Evolutionary conservation across 768 basidiomycete species (phyloP).

Genomic region (Candolleomyces eurysporus): DNA sequence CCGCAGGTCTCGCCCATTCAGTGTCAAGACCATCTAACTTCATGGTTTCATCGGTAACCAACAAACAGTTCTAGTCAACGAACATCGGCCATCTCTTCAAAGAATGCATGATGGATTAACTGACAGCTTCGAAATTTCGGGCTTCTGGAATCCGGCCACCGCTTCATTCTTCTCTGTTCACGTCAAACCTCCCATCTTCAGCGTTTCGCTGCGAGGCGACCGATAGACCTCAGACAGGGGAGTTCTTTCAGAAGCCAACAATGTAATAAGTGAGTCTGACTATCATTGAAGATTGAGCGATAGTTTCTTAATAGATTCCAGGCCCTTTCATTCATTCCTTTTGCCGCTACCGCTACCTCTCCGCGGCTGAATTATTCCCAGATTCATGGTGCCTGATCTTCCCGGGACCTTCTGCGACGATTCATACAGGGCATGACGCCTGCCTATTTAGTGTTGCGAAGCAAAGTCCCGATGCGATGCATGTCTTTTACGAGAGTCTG

Average conservation of each 20-base stretch:
- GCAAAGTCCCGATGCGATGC: background rate
- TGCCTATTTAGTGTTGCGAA: background rate
- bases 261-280: too few relatives aligned
- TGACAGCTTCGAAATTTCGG: background rate
- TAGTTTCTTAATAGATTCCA: too few relatives aligned
- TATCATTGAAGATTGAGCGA: too few relatives aligned
- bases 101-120: background rate
- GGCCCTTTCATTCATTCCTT: background rate
- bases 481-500: background rate
- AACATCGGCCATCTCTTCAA: slow-evolving; percentile 2
- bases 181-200: slow-evolving; percentile 4
- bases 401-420: slow-evolving; percentile 1
- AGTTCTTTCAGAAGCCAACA: background rate
- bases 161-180: background rate
- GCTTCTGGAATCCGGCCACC: slow-evolving; percentile 3
- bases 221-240: too few relatives aligned
- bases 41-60: slow-evolving; percentile 1
- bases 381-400: slow-evolving; percentile 3
- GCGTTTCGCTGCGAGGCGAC: background rate
- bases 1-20: background rate
- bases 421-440: background rate
- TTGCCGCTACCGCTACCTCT: slow-evolving; percentile 7
- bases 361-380: slow-evolving; percentile 7
- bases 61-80: background rate
- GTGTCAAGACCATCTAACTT: background rate